Evolutionary conservation across 768 basidiomycete genomes (phyloP).

Genomic region (Pholiota conissans): DNA sequence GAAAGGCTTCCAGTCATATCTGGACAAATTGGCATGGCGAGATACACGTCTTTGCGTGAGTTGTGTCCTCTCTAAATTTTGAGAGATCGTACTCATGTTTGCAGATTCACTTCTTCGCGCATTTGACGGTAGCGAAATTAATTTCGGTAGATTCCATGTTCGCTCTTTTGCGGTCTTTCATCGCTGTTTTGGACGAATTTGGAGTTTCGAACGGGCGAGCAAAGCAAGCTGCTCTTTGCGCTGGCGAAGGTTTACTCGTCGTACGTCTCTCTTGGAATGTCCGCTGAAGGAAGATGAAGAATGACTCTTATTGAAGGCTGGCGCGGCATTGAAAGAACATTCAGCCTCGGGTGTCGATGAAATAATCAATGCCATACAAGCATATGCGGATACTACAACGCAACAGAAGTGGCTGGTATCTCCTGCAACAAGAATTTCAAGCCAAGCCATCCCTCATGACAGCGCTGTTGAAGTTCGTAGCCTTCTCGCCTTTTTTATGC

Average conservation of each 20-base stretch:
- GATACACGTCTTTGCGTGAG: conserved; percentile 86
- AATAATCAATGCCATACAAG: conserved; percentile 70
- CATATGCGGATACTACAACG: conserved; percentile 62
- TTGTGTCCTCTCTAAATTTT: conserved; percentile 7
- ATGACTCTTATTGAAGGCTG: conserved; percentile 49
- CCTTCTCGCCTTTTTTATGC: background rate
- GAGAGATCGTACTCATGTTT: conserved; percentile 4
- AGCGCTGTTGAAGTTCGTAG: conserved; percentile 60
- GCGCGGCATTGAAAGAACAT: conserved; percentile 60
- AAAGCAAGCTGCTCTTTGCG: conserved; percentile 77
- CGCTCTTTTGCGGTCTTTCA: conserved; percentile 79
- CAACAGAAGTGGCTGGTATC: conserved; percentile 66
- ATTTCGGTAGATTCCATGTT: conserved; percentile 80
- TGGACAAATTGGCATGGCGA: conserved; percentile 90
- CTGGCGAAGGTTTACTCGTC: conserved; percentile 79
- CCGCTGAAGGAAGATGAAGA: background rate
- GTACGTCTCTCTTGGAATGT: conserved; percentile 34
- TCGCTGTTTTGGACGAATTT: conserved; percentile 85
- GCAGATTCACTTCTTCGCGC: conserved; percentile 93
- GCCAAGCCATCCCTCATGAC: conserved; percentile 40
- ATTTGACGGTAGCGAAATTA: conserved; percentile 74
- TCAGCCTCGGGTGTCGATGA: conserved; percentile 60
- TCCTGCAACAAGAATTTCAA: conserved; percentile 55
- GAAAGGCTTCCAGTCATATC: conserved; percentile 85
- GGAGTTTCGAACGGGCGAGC: conserved; percentile 85